A percentile compares a stretch with the other conserved stretches of the same genome.
Conservation (phyloP, 495 filamentous ascomycete species). For the Penicillium goetzii region DNA sequence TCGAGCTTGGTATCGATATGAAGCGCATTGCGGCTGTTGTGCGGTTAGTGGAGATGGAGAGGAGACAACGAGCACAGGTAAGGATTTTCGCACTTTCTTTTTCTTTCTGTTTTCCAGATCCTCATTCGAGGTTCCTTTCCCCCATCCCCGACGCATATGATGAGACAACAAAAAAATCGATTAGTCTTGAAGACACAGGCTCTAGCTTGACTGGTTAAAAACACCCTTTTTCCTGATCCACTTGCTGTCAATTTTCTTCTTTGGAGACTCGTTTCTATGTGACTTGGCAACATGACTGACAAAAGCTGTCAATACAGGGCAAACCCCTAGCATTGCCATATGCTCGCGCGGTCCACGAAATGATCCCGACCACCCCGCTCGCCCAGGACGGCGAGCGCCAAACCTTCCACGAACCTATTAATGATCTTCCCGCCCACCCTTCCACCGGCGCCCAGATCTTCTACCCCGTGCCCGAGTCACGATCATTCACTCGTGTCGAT, state of each 20-base stretch:
- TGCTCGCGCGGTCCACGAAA: constrained; percentile 70
- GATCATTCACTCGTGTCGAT: constrained; percentile 84
- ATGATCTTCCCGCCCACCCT: constrained; percentile 84
- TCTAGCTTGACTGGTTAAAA: constrained; percentile 68
- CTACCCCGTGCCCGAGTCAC: constrained; percentile 86
- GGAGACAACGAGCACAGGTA: constrained; percentile 74
- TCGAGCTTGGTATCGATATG: constrained; percentile 77
- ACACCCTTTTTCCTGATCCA: constrained; percentile 42
- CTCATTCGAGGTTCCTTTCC: constrained; percentile 6
- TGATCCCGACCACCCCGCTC: constrained; percentile 70
- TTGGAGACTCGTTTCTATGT: constrained; percentile 9
- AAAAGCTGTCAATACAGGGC: constrained; percentile 54
- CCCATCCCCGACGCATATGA: constrained; percentile 52
- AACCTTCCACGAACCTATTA: constrained; percentile 77
- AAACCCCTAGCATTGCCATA: constrained; percentile 79
- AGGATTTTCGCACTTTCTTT: constrained; percentile 32
- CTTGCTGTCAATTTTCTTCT: constrained; percentile 19
- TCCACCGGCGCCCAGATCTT: constrained; percentile 84
- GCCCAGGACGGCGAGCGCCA: constrained; percentile 29
- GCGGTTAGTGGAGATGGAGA: constrained; percentile 84
- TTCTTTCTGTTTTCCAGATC: constrained; percentile 1
- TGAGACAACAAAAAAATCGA: constrained; percentile 79
- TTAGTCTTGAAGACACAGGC: constrained; percentile 98
- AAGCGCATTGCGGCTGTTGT: constrained; percentile 87
- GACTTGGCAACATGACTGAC: constrained; percentile 23